Base-by-base conservation (phyloP, 2,329 filamentous ascomycete genomes). In the Grosmannia huntii region DNA sequence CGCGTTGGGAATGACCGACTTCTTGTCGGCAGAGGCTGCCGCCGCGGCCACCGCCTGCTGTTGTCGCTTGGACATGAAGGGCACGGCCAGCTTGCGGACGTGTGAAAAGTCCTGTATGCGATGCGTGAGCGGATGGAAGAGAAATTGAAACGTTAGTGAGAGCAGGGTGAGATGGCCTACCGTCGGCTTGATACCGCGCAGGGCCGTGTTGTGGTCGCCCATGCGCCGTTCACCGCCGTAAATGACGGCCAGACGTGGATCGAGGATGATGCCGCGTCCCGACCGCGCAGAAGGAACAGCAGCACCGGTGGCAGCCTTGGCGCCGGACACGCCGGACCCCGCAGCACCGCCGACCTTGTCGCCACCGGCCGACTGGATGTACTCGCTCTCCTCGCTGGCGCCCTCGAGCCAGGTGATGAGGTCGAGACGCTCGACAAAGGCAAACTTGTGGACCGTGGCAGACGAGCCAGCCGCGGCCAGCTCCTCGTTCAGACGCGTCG, bases 381-480 rank as follows among this genome's bases (percentile, higher is more conserved):
- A 94, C 70, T 97, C 92, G 71, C 87, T 92, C 68, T 95, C 89
- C 68, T 91, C 89, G 55, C 87, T 88, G 54, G 90, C 89, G 46
- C 92, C 91, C 68, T 92, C 89, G 57, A 99, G 76, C 89, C 90
- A 99, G 21, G 90, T 91, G 65, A 95, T 90, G 62, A 99, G 76
- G 70, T 97, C 92, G 57, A 96, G 75, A 57, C 89, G 85, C 76
- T 96, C 91, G 59, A 95, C 88, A 72, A 96, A 99, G 44, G 89
- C 85, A 63, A 97, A 75, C 69, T 94, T 95, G 72, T 91, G 86
- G 27, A 96, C 89, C 64, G 83, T 83, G 58, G 85, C 85, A 23
- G 76, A 76, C 21, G 60, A 57, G 23, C 60, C 62, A 12, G 77
- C 77, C 21, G 81, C 83, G 1, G 75, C 76, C 12, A 96, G 77